Conservation (phyloP, 73 alveolate species). For the Uronychia setigera region DNA sequence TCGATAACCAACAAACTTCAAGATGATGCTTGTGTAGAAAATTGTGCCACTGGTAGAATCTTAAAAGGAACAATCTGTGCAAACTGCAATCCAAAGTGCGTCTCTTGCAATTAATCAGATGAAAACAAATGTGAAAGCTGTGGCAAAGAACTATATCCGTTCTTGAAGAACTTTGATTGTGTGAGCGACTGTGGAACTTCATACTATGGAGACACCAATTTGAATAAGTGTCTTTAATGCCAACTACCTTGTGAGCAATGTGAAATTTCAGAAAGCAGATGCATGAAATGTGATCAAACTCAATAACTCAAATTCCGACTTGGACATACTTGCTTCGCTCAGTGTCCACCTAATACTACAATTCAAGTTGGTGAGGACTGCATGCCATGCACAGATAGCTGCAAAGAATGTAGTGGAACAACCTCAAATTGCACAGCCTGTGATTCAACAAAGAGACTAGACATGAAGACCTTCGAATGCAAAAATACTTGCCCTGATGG, state of each 20-base stretch:
- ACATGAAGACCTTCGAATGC: constrained; percentile 24
- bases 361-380: constrained; percentile 16
- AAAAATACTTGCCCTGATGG: constrained; percentile 28
- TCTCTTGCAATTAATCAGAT: constrained; percentile 23
- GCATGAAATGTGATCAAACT: constrained; percentile 42
- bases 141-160: constrained; percentile 34
- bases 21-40: constrained; percentile 50
- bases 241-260: constrained; percentile 36
- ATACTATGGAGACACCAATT: constrained; percentile 33
- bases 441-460: constrained; percentile 35
- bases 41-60: constrained; percentile 36
- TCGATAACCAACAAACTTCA: constrained; percentile 33
- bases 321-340: constrained; percentile 20
- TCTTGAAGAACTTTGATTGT: constrained; percentile 24
- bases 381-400: constrained; percentile 34
- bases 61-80: constrained; percentile 38
- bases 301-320: constrained; percentile 10
- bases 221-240: constrained; percentile 36
- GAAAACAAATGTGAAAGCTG: constrained; percentile 43
- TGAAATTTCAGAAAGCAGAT: constrained; percentile 33
- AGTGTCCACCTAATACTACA: constrained; percentile 44
- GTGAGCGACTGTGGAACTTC: constrained; percentile 24
- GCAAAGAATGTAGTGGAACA: constrained; percentile 53
- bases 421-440: constrained; percentile 43
- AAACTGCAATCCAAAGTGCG: constrained; percentile 41